A percentile compares a stretch with the other conserved stretches of the same genome.
These are phyloP conservation scores for Brachypodium distachyon DNA, from an alignment of 202 grass and related monocot genomes.

Conservation along the genomic window DNA sequence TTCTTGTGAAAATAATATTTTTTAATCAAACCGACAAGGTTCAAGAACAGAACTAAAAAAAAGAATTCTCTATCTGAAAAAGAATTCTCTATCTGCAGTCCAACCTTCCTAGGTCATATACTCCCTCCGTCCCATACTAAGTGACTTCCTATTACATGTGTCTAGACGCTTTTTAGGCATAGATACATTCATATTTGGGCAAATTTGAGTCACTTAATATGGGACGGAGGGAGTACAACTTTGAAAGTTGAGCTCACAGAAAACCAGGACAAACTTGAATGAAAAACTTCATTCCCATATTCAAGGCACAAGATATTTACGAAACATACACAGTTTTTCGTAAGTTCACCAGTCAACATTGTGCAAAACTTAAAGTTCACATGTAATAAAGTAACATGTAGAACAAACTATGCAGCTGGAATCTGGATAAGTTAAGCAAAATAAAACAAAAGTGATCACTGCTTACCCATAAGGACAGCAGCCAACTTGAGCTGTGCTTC, in stretches of 20 bases:
- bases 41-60: neutral
- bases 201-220: too few relatives aligned
- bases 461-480: slow-evolving; percentile 85
- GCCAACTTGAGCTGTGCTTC: slow-evolving; percentile 80
- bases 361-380: neutral
- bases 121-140: too few relatives aligned
- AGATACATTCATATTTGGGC: too few relatives aligned
- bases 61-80: neutral
- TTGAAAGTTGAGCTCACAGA: neutral
- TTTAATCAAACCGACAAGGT: neutral
- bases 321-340: neutral
- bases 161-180: too few relatives aligned
- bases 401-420: neutral
- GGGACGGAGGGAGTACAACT: too few relatives aligned
- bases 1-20: neutral
- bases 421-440: neutral
- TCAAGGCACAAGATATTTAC: neutral
- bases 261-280: neutral
- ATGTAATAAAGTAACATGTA: neutral
- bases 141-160: too few relatives aligned
- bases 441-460: slow-evolving; percentile 18
- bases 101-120: neutral
- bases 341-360: slow-evolving; percentile 4
- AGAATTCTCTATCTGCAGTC: neutral
- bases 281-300: neutral